Percentiles rank a stretch among this genome's conserved stretches.
These are phyloP conservation scores for Ophiostoma ips DNA, from an alignment of 2,329 filamentous ascomycete species.

Conservation along the genomic window DNA sequence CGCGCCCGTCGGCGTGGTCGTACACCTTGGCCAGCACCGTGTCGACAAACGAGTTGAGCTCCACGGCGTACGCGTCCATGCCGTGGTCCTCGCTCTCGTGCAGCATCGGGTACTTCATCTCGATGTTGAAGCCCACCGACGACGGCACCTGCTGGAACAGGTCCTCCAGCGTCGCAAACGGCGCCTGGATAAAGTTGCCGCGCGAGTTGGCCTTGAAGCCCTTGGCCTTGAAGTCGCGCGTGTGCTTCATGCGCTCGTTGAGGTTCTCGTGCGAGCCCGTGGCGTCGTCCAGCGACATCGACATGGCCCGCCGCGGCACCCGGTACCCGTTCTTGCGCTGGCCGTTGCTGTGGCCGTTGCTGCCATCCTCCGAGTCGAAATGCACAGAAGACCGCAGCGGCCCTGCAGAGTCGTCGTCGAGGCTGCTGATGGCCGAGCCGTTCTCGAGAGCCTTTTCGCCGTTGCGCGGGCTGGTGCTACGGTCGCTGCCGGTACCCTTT, in stretches of 20 bases:
- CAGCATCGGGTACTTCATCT: slow-evolving; percentile 96
- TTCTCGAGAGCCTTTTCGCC: not conserved
- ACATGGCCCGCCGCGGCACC: slow-evolving; percentile 36
- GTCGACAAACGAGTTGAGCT: slow-evolving; percentile 93
- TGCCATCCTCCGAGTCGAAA: slow-evolving; percentile 13
- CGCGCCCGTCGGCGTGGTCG: slow-evolving; percentile 64
- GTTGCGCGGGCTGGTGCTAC: not conserved
- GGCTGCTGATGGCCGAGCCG: not conserved
- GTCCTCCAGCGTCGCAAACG: slow-evolving; percentile 89
- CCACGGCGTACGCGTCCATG: slow-evolving; percentile 92
- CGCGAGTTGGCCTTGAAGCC: slow-evolving; percentile 93
- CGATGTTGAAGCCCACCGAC: slow-evolving; percentile 89
- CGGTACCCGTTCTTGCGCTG: slow-evolving; percentile 1
- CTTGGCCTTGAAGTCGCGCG: slow-evolving; percentile 83
- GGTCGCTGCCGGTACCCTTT: slow-evolving; percentile 12
- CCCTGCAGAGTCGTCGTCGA: not conserved
- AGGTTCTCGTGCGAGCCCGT: slow-evolving; percentile 20
- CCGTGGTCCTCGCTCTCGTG: slow-evolving; percentile 89
- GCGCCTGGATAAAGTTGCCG: slow-evolving; percentile 87
- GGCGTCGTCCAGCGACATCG: slow-evolving; percentile 32
- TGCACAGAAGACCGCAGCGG: not conserved
- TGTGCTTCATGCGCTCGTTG: slow-evolving; percentile 91
- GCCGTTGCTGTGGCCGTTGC: not conserved
- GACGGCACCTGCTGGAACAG: slow-evolving; percentile 76
- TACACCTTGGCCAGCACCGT: slow-evolving; percentile 85